Evolutionary conservation across 2,329 filamentous ascomycete genomes (phyloP), one percentile per base, ranked within the genome.

Genomic region (Hymenoscyphus albidus): DNA sequence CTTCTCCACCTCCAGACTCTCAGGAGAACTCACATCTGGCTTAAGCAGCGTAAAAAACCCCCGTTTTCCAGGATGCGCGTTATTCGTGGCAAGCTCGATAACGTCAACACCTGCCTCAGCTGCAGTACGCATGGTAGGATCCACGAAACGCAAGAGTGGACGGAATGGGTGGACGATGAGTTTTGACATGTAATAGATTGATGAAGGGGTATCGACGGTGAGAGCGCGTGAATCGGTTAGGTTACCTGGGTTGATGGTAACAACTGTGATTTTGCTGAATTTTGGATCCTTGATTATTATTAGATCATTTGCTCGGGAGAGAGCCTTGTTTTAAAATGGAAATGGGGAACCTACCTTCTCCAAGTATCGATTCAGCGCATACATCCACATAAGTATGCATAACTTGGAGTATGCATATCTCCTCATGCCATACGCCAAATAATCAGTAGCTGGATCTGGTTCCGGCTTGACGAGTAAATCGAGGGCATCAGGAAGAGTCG

Each of bases 361-460:
- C 35, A 60, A 32, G 18, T 40, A 22, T 5, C 44, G 22, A 48
- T 79, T 80, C 18, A 82, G 66, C 22, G 77, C 76, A 64, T 80
- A 77, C 66, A 74, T 76, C 67, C 76, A 77, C 70, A 77, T 78
- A 5, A 79, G 69, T 13, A 77, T 70, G 3, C 75, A 78, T 5
- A 66, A 67, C 68, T 81, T 82, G 1, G 78, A 76, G 22, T 75
- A 76, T 2, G 74, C 79, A 67, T 82, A 83, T 61, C 78, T 71
- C 61, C 79, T 75, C 39, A 80, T 80, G 3, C 80, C 80, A 5
- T 72, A 70, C 2, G 76, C 79, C 27, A 75, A 66, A 22, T 75
- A 72, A 27, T 81, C 76, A 2, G 5, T 57, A 14, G 54, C 1
- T 16, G 44, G 38, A 64, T 79, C 76, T 2, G 70, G 62, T 0